Evolutionary conservation across 75 land plant species (phyloP).

Genomic region (Pinus tabuliformis): DNA sequence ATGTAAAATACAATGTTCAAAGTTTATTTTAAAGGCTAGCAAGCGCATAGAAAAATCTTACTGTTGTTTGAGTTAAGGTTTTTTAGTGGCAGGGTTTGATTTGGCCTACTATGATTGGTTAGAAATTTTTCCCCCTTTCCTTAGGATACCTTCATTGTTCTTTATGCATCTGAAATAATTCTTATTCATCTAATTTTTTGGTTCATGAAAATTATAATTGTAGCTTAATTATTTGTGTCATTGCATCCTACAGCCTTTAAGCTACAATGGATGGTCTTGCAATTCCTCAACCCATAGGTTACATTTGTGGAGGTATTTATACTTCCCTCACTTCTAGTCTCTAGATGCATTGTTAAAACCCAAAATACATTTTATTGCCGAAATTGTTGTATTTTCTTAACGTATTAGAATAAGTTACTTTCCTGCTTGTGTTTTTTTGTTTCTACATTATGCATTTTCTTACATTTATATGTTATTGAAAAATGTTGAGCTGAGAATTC

Average conservation of each 20-base stretch:
- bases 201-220: not conserved
- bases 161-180: no score
- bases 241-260: not conserved
- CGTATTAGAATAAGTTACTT: no score
- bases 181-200: no score
- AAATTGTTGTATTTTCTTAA: no score
- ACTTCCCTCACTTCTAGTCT: not conserved
- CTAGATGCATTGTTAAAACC: not conserved
- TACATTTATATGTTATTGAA: conserved; percentile 10
- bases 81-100: no score
- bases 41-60: no score
- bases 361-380: not conserved
- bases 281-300: conserved; percentile 57
- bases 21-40: no score
- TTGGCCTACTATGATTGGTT: no score
- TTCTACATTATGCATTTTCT: not conserved
- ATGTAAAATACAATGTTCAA: no score
- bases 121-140: no score
- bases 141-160: no score
- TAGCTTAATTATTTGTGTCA: not conserved
- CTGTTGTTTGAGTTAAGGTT: no score
- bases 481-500: conserved; percentile 88
- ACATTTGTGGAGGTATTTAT: conserved; percentile 59
- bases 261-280: conserved; percentile 44
- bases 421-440: not conserved